Evolutionary conservation across 2,329 filamentous ascomycete genomes (phyloP).

Genomic region (Aspergillus tamarii): DNA sequence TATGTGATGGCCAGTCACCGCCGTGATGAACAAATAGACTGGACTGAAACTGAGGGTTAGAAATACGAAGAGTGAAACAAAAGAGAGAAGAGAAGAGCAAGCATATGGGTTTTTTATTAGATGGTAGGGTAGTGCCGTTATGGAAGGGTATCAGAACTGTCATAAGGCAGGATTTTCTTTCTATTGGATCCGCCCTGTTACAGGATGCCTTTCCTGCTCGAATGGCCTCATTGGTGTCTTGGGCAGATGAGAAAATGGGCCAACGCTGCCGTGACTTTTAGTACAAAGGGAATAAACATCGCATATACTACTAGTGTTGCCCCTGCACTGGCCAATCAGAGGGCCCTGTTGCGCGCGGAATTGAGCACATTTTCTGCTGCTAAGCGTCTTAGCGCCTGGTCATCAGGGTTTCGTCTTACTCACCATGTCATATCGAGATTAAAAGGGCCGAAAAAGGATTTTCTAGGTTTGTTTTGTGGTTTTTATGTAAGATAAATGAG

Average conservation of each 20-base stretch:
- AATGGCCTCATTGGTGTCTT: conserved; percentile 8
- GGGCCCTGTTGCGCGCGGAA: conserved; percentile 14
- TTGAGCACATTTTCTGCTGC: conserved; percentile 29
- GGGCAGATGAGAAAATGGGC: not conserved
- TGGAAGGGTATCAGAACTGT: not conserved
- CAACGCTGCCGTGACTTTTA: not conserved
- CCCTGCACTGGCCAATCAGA: not conserved
- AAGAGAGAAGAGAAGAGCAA: not conserved
- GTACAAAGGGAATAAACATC: not conserved
- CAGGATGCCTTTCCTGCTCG: conserved; percentile 4
- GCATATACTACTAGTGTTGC: not conserved
- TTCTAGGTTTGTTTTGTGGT: not conserved
- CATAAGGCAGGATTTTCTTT: not conserved
- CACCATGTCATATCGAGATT: not conserved
- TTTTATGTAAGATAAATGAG: not conserved
- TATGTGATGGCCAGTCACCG: not conserved
- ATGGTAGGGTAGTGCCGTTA: not conserved
- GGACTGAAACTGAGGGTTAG: not conserved
- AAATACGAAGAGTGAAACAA: conserved; percentile 1
- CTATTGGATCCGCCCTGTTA: not conserved
- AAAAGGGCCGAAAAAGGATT: not conserved
- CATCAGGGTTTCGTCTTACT: not conserved
- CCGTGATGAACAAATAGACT: not conserved
- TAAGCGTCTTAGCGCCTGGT: conserved; percentile 3
- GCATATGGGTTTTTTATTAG: not conserved